Base-by-base conservation (phyloP, 1,284 basidiomycete genomes). In the Pterula multifida region DNA sequence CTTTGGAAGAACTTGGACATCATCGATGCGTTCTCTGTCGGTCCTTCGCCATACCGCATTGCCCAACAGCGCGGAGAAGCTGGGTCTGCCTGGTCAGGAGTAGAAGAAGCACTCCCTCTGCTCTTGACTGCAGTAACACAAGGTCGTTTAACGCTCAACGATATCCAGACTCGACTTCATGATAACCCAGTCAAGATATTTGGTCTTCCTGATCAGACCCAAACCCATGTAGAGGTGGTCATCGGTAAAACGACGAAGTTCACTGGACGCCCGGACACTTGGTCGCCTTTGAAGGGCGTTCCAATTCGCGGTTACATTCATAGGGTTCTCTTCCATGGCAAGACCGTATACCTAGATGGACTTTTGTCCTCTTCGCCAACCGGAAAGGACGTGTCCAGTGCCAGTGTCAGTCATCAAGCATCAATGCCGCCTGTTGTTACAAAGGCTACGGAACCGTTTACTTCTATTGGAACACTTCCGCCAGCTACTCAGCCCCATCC, bases 151-250 rank as follows among this genome's bases (percentile, higher is more conserved):
- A 88, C 86, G 0, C 72, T 98, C 50, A 81, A 91, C 36, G 90
- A 90, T 63, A 84, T 99, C 57, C 78, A 81, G 19, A 61, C 72
- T 17, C 82, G 92, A 51, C 67, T 98, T 32, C 83, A 91, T 65
- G 92, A 95, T 60, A 97, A 96, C 66, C 95, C 95, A 3, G 78
- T 90, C 49, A 76, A 81, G 49, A 97, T 99, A 63, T 98, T 98
- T 60, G 85, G 85, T 45, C 75, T 98, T 12, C 82, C 90, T 1
- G 90, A 94, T 52, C 90, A 92, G 62, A 62, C 79, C 4, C 78
- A 91, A 55, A 93, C 93, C 1, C 87, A 86, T 58, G 90, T 98
- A 46, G 96, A 99, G 63, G 89, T 98, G 44, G 90, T 96, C 56
- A 72, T 94, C 42, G 88, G 89, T 57, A 79, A 95, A 50, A 77